phyloP scores from a whole-genome alignment of 176 grass and related monocot genomes.

The Aegilops umbellulata region DNA sequence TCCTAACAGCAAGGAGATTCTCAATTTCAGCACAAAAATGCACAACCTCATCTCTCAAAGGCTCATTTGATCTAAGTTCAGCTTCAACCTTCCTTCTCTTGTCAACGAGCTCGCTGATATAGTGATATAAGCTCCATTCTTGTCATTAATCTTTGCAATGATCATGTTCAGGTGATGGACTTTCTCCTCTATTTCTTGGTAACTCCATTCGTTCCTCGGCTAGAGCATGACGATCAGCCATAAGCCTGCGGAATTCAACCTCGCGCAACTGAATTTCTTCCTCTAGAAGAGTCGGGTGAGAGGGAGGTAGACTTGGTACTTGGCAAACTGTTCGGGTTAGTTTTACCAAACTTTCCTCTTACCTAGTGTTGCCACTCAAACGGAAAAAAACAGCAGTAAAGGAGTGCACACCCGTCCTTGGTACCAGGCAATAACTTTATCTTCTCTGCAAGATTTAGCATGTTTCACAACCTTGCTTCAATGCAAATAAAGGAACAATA shows the following conservation, averaged over 20 bases:
- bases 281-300: too few species aligned
- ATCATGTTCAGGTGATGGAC: slow-evolving; percentile 47
- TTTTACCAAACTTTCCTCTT: too few species aligned
- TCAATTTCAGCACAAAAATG: slow-evolving; percentile 54
- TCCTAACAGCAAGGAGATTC: slow-evolving; percentile 38
- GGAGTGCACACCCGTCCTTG: too few species aligned
- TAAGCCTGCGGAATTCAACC: slow-evolving; percentile 49
- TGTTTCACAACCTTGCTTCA: too few species aligned
- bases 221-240: slow-evolving; percentile 45
- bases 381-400: too few species aligned
- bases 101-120: slow-evolving; percentile 48
- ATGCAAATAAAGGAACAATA: too few species aligned
- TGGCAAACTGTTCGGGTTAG: too few species aligned
- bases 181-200: slow-evolving; percentile 48
- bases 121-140: slow-evolving; percentile 42
- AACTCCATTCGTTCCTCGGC: slow-evolving; percentile 48
- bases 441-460: too few species aligned
- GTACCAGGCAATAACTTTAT: too few species aligned
- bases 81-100: slow-evolving; percentile 65
- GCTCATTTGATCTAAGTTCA: slow-evolving; percentile 54
- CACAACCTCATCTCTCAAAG: slow-evolving; percentile 42
- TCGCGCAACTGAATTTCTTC: slow-evolving; percentile 35
- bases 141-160: slow-evolving; percentile 44
- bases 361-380: too few species aligned
- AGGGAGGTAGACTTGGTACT: too few species aligned